Evolutionary conservation across 2,329 filamentous ascomycete species (phyloP), one percentile per base, ranked within the genome.

Genomic region (Pleurostoma richardsiae): DNA sequence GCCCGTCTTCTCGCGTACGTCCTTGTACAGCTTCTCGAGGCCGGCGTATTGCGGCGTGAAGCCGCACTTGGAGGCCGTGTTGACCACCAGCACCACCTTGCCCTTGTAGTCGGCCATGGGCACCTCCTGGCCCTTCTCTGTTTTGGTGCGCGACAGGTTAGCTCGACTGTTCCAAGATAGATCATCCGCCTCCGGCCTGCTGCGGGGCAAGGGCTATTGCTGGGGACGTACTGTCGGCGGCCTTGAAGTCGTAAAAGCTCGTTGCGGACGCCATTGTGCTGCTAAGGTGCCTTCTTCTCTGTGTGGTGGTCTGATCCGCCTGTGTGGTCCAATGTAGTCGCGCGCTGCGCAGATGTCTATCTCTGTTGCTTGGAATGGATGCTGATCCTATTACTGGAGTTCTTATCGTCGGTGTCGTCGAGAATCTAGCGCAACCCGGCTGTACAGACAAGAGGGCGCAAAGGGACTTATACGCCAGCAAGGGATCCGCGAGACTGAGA

Each of bases 51-150:
- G 94, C 10, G 90, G 90, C 3, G 94, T 97, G 82, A 97, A 97
- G 67, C 94, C 92, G 77, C 94, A 99, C 76, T 97, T 96, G 67
- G 89, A 95, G 57, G 94, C 94, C 2, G 92, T 96, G 82, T 99
- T 99, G 73, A 99, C 90, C 60, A 96, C 78, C 51, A 99, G 85
- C 59, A 97, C 82, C 57, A 97, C 92, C 71, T 97, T 97, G 79
- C 86, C 88, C 67, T 88, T 83, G 72, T 90, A 88, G 51, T 84
- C 70, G 56, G 73, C 63, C 55, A 97, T 77, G 49, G 83, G 74
- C 63, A 85, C 85, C 56, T 86, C 79, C 47, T 80, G 64, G 67
- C 90, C 90, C 66, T 83, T 85, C 65, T 90, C 85, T 90, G 61
- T 56, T 30, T 38, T 42, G 27, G 19, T 39, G 38, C 44, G 46